These are phyloP conservation scores for Hemisphaericaspora xylofermentans DNA, from an alignment of 1,139 yeast species.

Conservation along the genomic window DNA sequence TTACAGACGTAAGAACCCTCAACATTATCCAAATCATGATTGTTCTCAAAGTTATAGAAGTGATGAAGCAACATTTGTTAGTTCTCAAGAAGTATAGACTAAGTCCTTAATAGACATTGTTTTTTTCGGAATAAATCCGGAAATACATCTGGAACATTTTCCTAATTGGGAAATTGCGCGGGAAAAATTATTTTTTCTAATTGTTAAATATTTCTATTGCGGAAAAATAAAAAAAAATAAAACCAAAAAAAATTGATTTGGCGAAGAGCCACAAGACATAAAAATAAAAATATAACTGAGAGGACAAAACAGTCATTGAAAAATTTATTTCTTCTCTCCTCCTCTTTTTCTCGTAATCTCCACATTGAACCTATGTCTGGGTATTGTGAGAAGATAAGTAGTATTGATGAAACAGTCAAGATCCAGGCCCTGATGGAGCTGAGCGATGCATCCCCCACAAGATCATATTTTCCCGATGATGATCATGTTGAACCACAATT, in stretches of 20 bases:
- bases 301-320: no score
- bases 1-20: conserved; percentile 23
- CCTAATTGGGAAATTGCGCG: not conserved
- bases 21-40: not conserved
- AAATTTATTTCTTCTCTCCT: not conserved
- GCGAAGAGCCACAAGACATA: not conserved
- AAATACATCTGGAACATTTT: no score
- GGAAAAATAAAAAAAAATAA: not conserved
- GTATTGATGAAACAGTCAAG: not conserved
- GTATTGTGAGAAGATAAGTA: not conserved
- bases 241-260: no score
- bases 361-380: not conserved
- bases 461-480: not conserved
- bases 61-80: not conserved
- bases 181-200: not conserved
- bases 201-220: not conserved
- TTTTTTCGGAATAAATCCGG: not conserved
- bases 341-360: not conserved
- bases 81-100: not conserved
- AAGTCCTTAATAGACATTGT: not conserved
- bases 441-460: not conserved
- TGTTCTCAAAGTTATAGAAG: not conserved
- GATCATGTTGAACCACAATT: not conserved
- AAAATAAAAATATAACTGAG: not conserved
- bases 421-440: not conserved